A percentile compares a stretch with the other conserved stretches of the same genome.
Evolutionary conservation across 371 early-diverging fungal genomes (phyloP).

Genomic region (Mortierella sp.): DNA sequence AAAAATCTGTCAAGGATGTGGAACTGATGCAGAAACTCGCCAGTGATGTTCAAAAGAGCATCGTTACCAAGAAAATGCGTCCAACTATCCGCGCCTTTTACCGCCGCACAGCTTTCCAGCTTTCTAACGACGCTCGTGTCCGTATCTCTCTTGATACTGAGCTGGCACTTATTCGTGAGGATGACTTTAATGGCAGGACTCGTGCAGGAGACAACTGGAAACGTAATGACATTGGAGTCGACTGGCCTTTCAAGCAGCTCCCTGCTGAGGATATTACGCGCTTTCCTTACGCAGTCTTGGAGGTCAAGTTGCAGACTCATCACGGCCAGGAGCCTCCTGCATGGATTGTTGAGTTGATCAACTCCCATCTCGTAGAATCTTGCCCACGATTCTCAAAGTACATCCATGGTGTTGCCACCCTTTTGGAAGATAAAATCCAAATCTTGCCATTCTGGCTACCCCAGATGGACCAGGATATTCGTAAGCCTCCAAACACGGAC

Average conservation of each 20-base stretch:
- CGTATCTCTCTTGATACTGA: slow-evolving; percentile 97
- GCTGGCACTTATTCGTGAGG: slow-evolving; percentile 97
- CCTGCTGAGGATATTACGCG: slow-evolving; percentile 81
- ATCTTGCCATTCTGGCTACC: slow-evolving; percentile 98
- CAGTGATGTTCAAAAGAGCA: slow-evolving; percentile 87
- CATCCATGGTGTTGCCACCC: slow-evolving; percentile 94
- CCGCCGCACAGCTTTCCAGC: slow-evolving; percentile 98
- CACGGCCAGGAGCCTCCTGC: slow-evolving; percentile 87
- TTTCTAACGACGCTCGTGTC: slow-evolving; percentile 94
- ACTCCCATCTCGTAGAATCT: slow-evolving; percentile 93
- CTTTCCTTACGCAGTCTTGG: slow-evolving; percentile 98
- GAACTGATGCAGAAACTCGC: slow-evolving; percentile 85
- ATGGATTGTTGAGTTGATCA: slow-evolving; percentile 94
- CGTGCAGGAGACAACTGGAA: slow-evolving; percentile 91
- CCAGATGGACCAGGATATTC: slow-evolving; percentile 94
- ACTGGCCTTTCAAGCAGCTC: slow-evolving; percentile 90
- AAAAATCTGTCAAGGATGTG: slow-evolving; percentile 86
- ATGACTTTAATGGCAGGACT: slow-evolving; percentile 75
- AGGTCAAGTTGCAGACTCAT: slow-evolving; percentile 94
- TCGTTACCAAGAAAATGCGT: slow-evolving; percentile 81
- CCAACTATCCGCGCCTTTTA: slow-evolving; percentile 93
- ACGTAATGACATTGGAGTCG: slow-evolving; percentile 87
- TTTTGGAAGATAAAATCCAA: slow-evolving; percentile 89
- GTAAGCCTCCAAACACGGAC: slow-evolving; percentile 70
- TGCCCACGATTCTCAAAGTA: slow-evolving; percentile 99